Percentiles rank a stretch among this genome's conserved stretches.
These are phyloP conservation scores for Miamiensis avidus DNA, from an alignment of 169 alveolate species.

Conservation along the genomic window DNA sequence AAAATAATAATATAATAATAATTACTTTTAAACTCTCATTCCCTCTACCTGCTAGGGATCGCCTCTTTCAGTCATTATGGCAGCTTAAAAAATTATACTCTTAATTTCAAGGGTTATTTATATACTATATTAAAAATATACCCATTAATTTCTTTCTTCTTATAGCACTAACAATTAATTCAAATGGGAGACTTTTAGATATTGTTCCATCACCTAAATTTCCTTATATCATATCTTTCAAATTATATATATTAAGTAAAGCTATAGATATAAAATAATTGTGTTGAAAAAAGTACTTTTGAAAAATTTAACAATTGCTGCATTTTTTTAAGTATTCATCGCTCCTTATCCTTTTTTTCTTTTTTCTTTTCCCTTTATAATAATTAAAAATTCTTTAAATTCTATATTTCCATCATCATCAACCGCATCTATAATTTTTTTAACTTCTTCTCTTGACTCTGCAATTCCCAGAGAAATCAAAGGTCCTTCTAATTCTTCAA, in stretches of 20 bases:
- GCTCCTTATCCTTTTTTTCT: conserved; percentile 20
- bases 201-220: conserved; percentile 36
- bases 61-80: not conserved
- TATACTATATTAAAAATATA: conserved; percentile 1
- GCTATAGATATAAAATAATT: too few species aligned
- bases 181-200: conserved; percentile 38
- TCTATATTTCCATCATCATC: conserved; percentile 57
- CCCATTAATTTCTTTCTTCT: conserved; percentile 46
- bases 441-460: conserved; percentile 53
- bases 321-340: conserved; percentile 9
- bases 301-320: conserved; percentile 42
- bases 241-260: not conserved
- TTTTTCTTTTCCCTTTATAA: conserved; percentile 44
- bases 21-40: too few species aligned
- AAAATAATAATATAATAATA: too few species aligned
- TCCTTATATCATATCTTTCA: conserved; percentile 43
- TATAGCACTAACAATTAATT: conserved; percentile 39
- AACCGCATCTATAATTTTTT: conserved; percentile 44
- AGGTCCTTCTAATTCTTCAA: conserved; percentile 56
- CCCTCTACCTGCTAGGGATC: not conserved
- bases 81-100: not conserved
- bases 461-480: conserved; percentile 57
- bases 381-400: conserved; percentile 52
- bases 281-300: conserved; percentile 22
- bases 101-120: too few species aligned